Percentiles rank a stretch among this genome's conserved stretches.
phyloP scores from a whole-genome alignment of 176 grass and related monocot genomes.

The Aegilops sharonensis region DNA sequence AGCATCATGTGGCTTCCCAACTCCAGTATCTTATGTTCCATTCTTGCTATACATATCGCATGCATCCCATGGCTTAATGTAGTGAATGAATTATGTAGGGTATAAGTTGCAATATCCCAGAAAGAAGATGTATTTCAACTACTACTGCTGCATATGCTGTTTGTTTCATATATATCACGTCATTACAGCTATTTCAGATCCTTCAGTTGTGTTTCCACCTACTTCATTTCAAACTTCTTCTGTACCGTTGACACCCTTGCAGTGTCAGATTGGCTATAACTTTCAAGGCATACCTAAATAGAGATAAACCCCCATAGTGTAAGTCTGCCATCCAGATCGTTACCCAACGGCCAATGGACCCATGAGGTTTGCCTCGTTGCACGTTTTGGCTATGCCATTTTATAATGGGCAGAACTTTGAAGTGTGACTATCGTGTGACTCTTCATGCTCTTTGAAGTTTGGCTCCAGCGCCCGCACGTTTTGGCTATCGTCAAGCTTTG shows the following conservation, averaged over 20 bases:
- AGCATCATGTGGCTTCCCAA: neutral
- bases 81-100: neutral
- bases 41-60: neutral
- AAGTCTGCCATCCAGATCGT: neutral
- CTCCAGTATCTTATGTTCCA: neutral
- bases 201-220: neutral
- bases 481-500: neutral
- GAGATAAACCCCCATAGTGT: neutral
- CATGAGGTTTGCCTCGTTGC: too few species aligned
- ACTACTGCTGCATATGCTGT: neutral
- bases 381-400: neutral
- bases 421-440: neutral
- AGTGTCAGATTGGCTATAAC: neutral
- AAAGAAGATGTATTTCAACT: neutral
- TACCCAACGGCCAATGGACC: too few species aligned
- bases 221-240: neutral
- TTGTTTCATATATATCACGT: conserved; percentile 5
- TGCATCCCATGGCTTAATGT: too few species aligned
- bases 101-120: neutral
- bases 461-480: too few species aligned
- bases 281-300: neutral
- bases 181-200: neutral
- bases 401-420: neutral
- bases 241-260: neutral
- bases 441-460: too few species aligned